These are phyloP conservation scores for Porphyrellus cyaneotinctus DNA, from an alignment of 768 basidiomycete genomes.

Conservation along the genomic window DNA sequence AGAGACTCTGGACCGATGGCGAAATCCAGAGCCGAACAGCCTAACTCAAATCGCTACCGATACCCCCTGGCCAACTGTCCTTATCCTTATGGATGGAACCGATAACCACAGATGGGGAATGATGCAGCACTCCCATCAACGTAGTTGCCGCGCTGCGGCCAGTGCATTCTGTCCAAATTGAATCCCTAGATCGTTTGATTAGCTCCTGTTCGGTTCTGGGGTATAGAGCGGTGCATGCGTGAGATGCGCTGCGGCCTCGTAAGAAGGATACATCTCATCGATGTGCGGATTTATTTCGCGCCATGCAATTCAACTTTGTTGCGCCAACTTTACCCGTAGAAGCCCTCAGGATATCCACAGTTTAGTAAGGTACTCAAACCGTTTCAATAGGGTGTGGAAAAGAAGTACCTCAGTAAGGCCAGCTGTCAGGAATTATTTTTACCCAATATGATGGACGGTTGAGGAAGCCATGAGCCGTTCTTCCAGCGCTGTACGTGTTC, in stretches of 20 bases:
- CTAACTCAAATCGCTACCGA: neutral
- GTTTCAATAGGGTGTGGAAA: too few species aligned
- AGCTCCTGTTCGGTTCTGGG: neutral
- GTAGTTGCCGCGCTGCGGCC: neutral
- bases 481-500: too few species aligned
- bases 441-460: too few species aligned
- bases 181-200: neutral
- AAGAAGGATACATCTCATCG: neutral
- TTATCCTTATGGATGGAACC: too few species aligned
- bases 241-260: neutral
- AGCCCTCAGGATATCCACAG: too few species aligned
- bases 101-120: neutral
- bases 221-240: neutral
- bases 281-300: neutral
- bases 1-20: neutral
- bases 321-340: slow-evolving; percentile 13
- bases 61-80: too few species aligned
- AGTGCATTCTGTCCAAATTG: neutral
- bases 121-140: neutral
- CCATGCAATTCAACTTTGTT: neutral
- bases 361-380: too few species aligned
- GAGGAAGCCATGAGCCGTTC: too few species aligned
- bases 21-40: neutral
- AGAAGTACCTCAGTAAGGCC: too few species aligned
- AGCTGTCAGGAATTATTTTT: too few species aligned